Evolutionary conservation across 345 rosid species (phyloP).

Genomic region (Sonneratia alba): DNA sequence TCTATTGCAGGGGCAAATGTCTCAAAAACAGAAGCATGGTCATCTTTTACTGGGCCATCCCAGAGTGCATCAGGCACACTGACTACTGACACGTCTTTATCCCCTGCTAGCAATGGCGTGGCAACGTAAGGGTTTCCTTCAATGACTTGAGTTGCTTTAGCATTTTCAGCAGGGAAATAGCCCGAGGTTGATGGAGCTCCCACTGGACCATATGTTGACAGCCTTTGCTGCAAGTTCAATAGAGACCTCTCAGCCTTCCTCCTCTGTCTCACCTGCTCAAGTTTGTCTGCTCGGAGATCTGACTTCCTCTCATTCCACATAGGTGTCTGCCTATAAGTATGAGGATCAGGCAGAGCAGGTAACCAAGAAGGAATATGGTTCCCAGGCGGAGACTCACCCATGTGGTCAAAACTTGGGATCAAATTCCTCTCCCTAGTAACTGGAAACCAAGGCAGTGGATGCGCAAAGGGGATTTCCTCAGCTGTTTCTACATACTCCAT

Average conservation of each 20-base stretch:
- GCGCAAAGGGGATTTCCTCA: slow-evolving; percentile 59
- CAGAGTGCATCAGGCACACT: slow-evolving; percentile 29
- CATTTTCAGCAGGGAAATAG: slow-evolving; percentile 15
- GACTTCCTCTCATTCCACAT: slow-evolving; percentile 72
- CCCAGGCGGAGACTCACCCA: slow-evolving; percentile 71
- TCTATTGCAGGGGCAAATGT: slow-evolving; percentile 86
- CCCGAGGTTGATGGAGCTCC: slow-evolving; percentile 33
- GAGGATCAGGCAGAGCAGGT: slow-evolving; percentile 95
- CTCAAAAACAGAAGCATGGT: slow-evolving; percentile 45
- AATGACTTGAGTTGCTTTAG: slow-evolving; percentile 16
- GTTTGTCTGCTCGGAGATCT: slow-evolving; percentile 73
- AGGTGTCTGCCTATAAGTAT: slow-evolving; percentile 69
- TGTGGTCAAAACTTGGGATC: slow-evolving; percentile 68
- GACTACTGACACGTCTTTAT: slow-evolving; percentile 35
- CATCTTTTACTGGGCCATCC: slow-evolving; percentile 18
- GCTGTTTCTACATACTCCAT: slow-evolving; percentile 36
- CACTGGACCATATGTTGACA: slow-evolving; percentile 32
- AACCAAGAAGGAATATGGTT: slow-evolving; percentile 86
- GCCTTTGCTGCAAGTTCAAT: slow-evolving; percentile 82
- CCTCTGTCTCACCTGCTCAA: slow-evolving; percentile 84
- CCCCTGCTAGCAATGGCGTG: slow-evolving; percentile 35
- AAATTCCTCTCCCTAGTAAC: slow-evolving; percentile 33
- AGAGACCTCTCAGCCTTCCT: slow-evolving; percentile 86
- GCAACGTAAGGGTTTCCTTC: slow-evolving; percentile 27
- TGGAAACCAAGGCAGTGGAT: slow-evolving; percentile 63